phyloP scores from a whole-genome alignment of 2,329 filamentous ascomycete genomes.

The Diplodia mutila region DNA sequence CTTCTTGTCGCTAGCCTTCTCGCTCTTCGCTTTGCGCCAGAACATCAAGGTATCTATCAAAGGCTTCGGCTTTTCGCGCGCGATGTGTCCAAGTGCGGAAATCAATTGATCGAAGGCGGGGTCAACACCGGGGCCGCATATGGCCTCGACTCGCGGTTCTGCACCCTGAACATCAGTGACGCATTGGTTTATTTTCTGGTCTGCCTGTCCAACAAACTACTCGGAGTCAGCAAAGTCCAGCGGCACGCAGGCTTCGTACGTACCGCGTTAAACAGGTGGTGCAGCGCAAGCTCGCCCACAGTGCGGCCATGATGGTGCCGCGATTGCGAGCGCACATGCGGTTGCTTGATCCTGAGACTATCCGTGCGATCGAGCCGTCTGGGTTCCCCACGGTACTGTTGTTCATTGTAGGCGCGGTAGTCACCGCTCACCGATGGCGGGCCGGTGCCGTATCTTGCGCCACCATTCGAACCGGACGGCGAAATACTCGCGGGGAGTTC shows the following conservation, averaged over 20 bases:
- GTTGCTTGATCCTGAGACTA: slow-evolving; percentile 66
- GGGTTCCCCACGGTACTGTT: slow-evolving; percentile 10
- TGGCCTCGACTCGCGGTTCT: slow-evolving; percentile 81
- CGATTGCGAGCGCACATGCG: slow-evolving; percentile 74
- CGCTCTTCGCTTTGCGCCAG: slow-evolving; percentile 95
- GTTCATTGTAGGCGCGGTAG: slow-evolving; percentile 26
- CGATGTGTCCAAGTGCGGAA: slow-evolving; percentile 89
- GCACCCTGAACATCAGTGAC: slow-evolving; percentile 78
- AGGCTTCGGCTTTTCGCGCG: slow-evolving; percentile 89
- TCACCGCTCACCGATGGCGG: slow-evolving; percentile 29
- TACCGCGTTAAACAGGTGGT: slow-evolving; percentile 92
- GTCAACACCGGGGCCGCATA: slow-evolving; percentile 90
- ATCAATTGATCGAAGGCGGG: slow-evolving; percentile 92
- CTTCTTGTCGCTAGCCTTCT: slow-evolving; percentile 63
- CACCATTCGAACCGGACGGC: slow-evolving; percentile 27
- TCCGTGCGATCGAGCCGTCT: slow-evolving; percentile 51
- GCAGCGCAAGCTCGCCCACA: slow-evolving; percentile 95
- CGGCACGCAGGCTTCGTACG: slow-evolving; percentile 27
- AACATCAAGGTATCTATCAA: slow-evolving; percentile 97
- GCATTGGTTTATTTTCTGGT: slow-evolving; percentile 91
- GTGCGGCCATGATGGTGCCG: slow-evolving; percentile 74
- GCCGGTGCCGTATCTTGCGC: slow-evolving; percentile 28
- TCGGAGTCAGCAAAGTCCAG: slow-evolving; percentile 25
- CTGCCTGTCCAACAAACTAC: slow-evolving; percentile 91
- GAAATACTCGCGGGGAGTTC: slow-evolving; percentile 41